phyloP scores from a whole-genome alignment of 2,329 filamentous ascomycete genomes.

The Aspergillus caelatus region DNA sequence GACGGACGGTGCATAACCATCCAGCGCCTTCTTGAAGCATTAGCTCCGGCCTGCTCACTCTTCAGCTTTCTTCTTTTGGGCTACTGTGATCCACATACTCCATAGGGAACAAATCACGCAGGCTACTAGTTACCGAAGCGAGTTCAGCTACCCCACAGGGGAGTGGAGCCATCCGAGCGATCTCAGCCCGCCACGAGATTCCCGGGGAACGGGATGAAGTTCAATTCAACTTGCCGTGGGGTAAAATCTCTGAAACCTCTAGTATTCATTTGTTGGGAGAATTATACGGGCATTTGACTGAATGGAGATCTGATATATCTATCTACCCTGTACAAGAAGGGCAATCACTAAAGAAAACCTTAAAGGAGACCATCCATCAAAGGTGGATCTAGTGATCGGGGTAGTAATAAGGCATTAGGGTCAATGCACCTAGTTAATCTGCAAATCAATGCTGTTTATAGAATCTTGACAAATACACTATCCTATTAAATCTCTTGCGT shows the following conservation, averaged over 20 bases:
- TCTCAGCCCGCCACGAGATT: neutral
- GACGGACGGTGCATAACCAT: no score
- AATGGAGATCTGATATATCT: neutral
- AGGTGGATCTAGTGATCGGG: no score
- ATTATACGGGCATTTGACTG: neutral
- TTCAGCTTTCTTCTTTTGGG: neutral
- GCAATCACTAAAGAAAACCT: no score
- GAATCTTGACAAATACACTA: no score
- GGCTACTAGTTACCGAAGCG: neutral
- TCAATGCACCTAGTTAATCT: no score
- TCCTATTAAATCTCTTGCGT: no score
- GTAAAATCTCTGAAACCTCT: neutral
- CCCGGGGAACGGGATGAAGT: neutral
- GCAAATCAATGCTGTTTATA: no score
- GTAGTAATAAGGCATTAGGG: no score
- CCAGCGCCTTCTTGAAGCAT: no score
- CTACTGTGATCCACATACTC: neutral
- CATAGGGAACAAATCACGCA: neutral
- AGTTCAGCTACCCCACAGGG: neutral
- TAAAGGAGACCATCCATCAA: neutral
- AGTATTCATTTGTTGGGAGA: neutral
- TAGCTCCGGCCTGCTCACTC: neutral
- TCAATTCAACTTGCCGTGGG: neutral
- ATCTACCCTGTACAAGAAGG: no score
- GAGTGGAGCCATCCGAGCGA: neutral